phyloP scores from a whole-genome alignment of 768 basidiomycete genomes.

The Clitopilus hobsonii region DNA sequence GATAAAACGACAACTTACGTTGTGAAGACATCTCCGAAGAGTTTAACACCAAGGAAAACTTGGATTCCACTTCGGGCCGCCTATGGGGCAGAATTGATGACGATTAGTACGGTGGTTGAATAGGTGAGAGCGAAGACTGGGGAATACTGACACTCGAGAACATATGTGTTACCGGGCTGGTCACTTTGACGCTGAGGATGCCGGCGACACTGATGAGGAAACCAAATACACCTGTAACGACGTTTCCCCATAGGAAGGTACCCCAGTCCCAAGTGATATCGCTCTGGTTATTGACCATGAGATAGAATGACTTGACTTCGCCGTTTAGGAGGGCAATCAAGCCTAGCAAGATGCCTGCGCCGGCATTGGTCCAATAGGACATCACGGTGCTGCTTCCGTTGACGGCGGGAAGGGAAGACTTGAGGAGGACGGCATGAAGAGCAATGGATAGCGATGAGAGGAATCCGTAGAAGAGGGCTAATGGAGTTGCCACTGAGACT shows the following conservation, averaged over 20 bases:
- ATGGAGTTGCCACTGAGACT: constrained; percentile 35
- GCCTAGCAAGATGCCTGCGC: constrained; percentile 55
- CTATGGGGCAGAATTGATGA: constrained; percentile 27
- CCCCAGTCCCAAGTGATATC: constrained; percentile 19
- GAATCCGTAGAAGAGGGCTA: constrained; percentile 69
- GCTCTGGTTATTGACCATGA: constrained; percentile 29
- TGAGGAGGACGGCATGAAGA: constrained; percentile 80
- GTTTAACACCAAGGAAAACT: constrained; percentile 59
- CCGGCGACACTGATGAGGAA: constrained; percentile 81
- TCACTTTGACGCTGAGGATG: constrained; percentile 77
- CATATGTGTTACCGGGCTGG: constrained; percentile 84
- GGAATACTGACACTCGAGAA: constrained; percentile 39
- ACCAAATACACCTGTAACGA: constrained; percentile 58
- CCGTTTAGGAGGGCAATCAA: constrained; percentile 62
- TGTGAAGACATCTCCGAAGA: constrained; percentile 67
- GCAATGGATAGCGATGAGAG: constrained; percentile 67
- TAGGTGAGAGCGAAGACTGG: neutral
- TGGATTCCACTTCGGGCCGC: constrained; percentile 79
- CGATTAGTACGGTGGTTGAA: too few relatives aligned
- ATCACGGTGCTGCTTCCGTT: constrained; percentile 67
- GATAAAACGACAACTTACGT: constrained; percentile 33
- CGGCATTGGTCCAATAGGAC: constrained; percentile 73
- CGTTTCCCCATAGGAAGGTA: constrained; percentile 23
- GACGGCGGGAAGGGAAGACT: constrained; percentile 63
- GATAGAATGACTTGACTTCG: constrained; percentile 49